phyloP scores from a whole-genome alignment of 768 basidiomycete species.

The Macrolepiota dolichaula region DNA sequence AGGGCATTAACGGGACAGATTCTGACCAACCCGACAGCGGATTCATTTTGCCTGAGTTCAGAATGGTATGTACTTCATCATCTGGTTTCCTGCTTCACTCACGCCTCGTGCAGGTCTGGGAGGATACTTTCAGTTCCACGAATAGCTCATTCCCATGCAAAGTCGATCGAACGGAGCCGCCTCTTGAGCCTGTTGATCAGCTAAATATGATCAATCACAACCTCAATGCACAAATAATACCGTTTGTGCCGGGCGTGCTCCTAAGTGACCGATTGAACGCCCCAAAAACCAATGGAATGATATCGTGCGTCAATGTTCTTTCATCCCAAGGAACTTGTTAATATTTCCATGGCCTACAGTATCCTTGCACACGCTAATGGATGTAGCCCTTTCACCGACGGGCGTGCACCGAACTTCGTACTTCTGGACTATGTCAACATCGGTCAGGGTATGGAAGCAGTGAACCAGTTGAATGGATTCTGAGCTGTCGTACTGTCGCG shows the following conservation, averaged over 20 bases:
- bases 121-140: slow-evolving; percentile 48
- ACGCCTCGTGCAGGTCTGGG: slow-evolving; percentile 41
- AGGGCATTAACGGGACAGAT: slow-evolving; percentile 31
- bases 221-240: slow-evolving; percentile 33
- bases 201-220: slow-evolving; percentile 53
- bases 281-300: slow-evolving; percentile 23
- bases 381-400: slow-evolving; percentile 35
- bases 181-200: slow-evolving; percentile 44
- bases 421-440: slow-evolving; percentile 46
- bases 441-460: slow-evolving; percentile 36
- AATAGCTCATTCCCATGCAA: slow-evolving; percentile 49
- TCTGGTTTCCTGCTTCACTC: neutral
- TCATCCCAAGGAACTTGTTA: neutral
- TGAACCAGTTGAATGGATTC: slow-evolving; percentile 37
- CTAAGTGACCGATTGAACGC: slow-evolving; percentile 26
- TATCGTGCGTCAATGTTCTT: slow-evolving; percentile 18
- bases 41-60: slow-evolving; percentile 56
- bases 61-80: slow-evolving; percentile 33
- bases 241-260: slow-evolving; percentile 18
- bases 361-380: slow-evolving; percentile 38
- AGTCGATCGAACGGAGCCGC: slow-evolving; percentile 48
- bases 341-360: slow-evolving; percentile 13
- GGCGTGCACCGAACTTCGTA: slow-evolving; percentile 42
- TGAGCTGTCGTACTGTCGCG: neutral
- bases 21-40: slow-evolving; percentile 27